Percentiles rank a stretch among this genome's conserved stretches.
phyloP scores from a whole-genome alignment of 2,329 filamentous ascomycete genomes.

The Ceratocystis colombiana region DNA sequence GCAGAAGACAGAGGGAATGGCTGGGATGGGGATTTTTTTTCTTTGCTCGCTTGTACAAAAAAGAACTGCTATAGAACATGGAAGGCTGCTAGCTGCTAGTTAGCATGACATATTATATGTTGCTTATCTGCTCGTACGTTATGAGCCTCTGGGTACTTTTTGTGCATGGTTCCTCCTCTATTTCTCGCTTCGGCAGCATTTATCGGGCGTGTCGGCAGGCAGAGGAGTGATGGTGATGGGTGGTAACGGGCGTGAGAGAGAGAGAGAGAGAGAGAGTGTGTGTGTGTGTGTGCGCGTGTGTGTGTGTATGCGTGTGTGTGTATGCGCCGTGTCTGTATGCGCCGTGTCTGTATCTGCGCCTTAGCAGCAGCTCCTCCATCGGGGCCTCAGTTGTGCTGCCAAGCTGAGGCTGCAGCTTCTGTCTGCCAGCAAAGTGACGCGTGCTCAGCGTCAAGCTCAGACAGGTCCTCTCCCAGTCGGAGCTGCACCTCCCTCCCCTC shows the following conservation, averaged over 20 bases:
- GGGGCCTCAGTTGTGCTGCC: too few species aligned
- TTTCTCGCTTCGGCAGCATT: background rate
- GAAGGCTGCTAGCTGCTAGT: background rate
- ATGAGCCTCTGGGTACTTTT: background rate
- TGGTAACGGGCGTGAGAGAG: background rate
- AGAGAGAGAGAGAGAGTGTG: too few species aligned
- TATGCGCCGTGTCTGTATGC: too few species aligned
- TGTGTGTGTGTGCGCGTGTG: too few species aligned
- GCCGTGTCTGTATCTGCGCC: too few species aligned
- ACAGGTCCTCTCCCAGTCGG: background rate
- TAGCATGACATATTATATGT: background rate
- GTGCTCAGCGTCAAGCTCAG: background rate
- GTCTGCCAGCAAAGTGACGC: too few species aligned
- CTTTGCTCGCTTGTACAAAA: background rate
- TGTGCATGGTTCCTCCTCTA: background rate
- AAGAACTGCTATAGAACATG: conserved; percentile 6
- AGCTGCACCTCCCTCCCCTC: background rate
- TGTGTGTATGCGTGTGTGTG: too few species aligned
- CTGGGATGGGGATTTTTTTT: background rate
- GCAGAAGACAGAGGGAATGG: background rate
- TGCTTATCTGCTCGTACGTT: background rate
- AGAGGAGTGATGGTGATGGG: background rate
- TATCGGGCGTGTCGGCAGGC: background rate
- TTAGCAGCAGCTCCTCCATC: too few species aligned
- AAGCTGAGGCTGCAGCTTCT: too few species aligned